A percentile compares a stretch with the other conserved stretches of the same genome.
phyloP scores from a whole-genome alignment of 2,329 filamentous ascomycete genomes.

The Phyllachora maydis region DNA sequence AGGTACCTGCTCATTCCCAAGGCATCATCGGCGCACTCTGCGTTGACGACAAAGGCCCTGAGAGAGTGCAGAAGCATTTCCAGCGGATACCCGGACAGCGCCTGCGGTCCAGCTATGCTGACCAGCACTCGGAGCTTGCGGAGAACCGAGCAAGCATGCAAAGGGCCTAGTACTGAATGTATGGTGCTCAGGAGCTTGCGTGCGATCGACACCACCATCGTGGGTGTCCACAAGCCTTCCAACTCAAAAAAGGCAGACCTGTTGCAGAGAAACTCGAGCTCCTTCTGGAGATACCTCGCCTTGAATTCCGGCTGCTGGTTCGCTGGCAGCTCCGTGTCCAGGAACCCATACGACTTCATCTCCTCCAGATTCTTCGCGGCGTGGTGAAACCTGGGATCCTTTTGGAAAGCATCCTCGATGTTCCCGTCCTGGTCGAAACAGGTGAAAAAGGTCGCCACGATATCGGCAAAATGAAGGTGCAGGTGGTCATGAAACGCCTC shows the following conservation, averaged over 20 bases:
- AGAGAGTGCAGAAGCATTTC: constrained; percentile 79
- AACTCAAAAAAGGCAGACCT: constrained; percentile 47
- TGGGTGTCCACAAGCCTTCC: constrained; percentile 50
- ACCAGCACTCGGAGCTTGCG: constrained; percentile 71
- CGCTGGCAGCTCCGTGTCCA: constrained; percentile 42
- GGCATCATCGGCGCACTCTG: constrained; percentile 78
- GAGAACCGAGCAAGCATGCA: constrained; percentile 72
- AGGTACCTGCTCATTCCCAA: constrained; percentile 77
- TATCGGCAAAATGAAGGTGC: constrained; percentile 51
- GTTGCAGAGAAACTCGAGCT: constrained; percentile 60
- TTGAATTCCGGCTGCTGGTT: constrained; percentile 79
- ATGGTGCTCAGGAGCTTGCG: constrained; percentile 65
- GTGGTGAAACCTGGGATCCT: constrained; percentile 32
- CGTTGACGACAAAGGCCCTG: constrained; percentile 57
- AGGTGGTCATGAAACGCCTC: constrained; percentile 42
- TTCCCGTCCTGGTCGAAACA: constrained; percentile 59
- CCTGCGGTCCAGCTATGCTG: constrained; percentile 51
- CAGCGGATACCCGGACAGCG: constrained; percentile 60
- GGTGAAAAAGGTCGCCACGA: constrained; percentile 57
- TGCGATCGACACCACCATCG: constrained; percentile 52
- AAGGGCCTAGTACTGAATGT: constrained; percentile 62
- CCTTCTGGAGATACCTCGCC: constrained; percentile 52
- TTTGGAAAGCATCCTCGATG: constrained; percentile 45
- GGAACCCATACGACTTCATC: constrained; percentile 51
- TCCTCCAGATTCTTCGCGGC: constrained; percentile 43